A percentile compares a stretch with the other conserved stretches of the same genome.
Evolutionary conservation across 192 early-diverging fungal genomes (phyloP).

Genomic region (Ramicandelaber brevisporus): DNA sequence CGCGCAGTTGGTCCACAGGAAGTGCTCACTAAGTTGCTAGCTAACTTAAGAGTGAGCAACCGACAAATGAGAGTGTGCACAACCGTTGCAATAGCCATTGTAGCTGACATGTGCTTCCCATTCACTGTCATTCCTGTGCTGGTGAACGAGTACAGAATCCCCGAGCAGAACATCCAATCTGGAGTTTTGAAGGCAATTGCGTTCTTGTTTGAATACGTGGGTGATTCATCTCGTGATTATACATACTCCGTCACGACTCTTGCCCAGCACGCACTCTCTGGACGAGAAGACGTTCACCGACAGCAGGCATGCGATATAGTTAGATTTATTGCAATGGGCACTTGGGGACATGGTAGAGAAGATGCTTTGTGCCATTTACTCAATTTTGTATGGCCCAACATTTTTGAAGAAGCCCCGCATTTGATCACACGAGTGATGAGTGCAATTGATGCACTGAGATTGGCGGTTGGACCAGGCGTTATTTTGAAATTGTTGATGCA

Average conservation of each 20-base stretch:
- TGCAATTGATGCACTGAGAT: constrained; percentile 78
- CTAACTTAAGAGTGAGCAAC: constrained; percentile 97
- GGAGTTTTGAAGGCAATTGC: constrained; percentile 85
- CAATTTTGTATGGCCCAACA: constrained; percentile 95
- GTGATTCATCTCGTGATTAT: constrained; percentile 94
- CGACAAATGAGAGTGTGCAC: constrained; percentile 99
- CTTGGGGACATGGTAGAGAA: constrained; percentile 76
- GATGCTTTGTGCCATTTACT: constrained; percentile 82
- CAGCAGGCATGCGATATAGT: constrained; percentile 91
- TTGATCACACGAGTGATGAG: constrained; percentile 96
- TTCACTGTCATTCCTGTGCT: constrained; percentile 94
- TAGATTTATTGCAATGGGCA: constrained; percentile 88
- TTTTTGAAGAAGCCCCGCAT: constrained; percentile 90
- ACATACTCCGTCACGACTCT: constrained; percentile 89
- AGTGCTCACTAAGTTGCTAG: constrained; percentile 87
- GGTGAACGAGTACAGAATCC: constrained; percentile 99
- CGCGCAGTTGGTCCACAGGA: constrained; percentile 98
- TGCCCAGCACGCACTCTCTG: constrained; percentile 88
- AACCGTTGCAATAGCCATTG: constrained; percentile 93
- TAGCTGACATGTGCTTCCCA: constrained; percentile 89
- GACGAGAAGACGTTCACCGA: constrained; percentile 91
- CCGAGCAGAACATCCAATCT: constrained; percentile 98
- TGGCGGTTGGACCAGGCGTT: constrained; percentile 65
- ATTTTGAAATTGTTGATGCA: constrained; percentile 74
- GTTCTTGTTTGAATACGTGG: constrained; percentile 98